A percentile compares a stretch with the other conserved stretches of the same genome.
These are phyloP conservation scores for Byssothecium circinans DNA, from an alignment of 2,329 filamentous ascomycete genomes.

Conservation along the genomic window DNA sequence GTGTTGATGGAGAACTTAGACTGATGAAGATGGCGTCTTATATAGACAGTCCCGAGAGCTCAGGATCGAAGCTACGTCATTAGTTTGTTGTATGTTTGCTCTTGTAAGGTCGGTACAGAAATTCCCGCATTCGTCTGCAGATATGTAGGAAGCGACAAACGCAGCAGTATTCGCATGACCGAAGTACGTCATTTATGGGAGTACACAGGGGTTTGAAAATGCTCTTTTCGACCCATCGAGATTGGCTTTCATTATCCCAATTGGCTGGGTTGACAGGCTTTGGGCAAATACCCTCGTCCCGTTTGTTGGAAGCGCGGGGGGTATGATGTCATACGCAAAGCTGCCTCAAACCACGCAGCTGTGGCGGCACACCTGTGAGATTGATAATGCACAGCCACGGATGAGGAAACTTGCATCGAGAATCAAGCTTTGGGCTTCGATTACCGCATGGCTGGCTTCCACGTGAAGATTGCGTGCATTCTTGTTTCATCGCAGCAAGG, in stretches of 20 bases:
- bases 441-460: neutral
- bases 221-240: constrained; percentile 3
- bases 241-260: constrained; percentile 2
- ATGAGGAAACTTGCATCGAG: constrained; percentile 2
- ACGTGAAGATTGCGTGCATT: neutral
- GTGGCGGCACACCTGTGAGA: too few relatives aligned
- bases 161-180: constrained; percentile 7
- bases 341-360: too few relatives aligned
- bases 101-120: neutral
- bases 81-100: neutral
- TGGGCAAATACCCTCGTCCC: constrained; percentile 1
- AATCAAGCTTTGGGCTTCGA: constrained; percentile 2
- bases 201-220: neutral
- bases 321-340: constrained; percentile 6
- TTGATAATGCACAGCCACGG: neutral
- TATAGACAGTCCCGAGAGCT: constrained; percentile 13
- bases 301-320: neutral
- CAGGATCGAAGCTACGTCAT: constrained; percentile 28
- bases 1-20: constrained; percentile 19
- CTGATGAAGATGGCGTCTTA: constrained; percentile 18
- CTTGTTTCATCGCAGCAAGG: neutral
- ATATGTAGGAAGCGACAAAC: neutral
- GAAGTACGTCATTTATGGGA: neutral
- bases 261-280: constrained; percentile 5
- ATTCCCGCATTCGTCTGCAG: constrained; percentile 9